Percentiles rank a stretch among this genome's conserved stretches.
phyloP scores from a whole-genome alignment of 2,329 filamentous ascomycete species.

The Lasiodiplodia sp. region DNA sequence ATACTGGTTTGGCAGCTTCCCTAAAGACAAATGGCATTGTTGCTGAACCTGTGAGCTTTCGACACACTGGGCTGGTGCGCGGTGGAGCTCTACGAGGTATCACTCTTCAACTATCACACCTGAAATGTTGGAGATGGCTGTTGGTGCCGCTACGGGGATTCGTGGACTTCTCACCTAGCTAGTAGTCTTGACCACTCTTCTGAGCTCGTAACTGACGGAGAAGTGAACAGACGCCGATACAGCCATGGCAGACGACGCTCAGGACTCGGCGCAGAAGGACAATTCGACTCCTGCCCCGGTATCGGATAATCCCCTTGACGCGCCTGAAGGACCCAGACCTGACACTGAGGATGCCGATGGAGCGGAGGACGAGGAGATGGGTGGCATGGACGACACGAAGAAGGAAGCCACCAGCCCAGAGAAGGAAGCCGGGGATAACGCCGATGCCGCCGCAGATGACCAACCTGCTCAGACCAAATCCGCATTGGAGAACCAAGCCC shows the following conservation, averaged over 20 bases:
- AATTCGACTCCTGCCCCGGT: conserved; percentile 59
- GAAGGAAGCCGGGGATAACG: conserved; percentile 40
- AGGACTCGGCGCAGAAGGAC: conserved; percentile 58
- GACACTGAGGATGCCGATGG: conserved; percentile 64
- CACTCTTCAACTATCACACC: neutral
- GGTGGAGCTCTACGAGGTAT: neutral
- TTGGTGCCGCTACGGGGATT: neutral
- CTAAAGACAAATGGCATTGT: neutral
- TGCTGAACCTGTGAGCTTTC: neutral
- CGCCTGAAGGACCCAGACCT: conserved; percentile 67
- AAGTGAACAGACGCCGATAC: conserved; percentile 52
- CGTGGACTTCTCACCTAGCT: neutral
- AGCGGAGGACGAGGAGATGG: conserved; percentile 76
- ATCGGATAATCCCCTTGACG: conserved; percentile 73
- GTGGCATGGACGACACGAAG: conserved; percentile 47
- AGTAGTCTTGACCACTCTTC: neutral
- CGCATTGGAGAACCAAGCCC: conserved; percentile 81
- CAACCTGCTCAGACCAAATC: conserved; percentile 76
- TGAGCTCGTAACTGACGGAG: neutral
- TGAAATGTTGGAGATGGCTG: neutral
- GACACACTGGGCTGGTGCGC: neutral
- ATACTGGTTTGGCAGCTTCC: neutral
- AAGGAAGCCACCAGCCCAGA: conserved; percentile 40
- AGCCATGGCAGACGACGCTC: conserved; percentile 58
- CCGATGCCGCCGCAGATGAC: conserved; percentile 57